A percentile compares a stretch with the other conserved stretches of the same genome.
Conservation (phyloP, 345 rosid genomes). For the Combretum micranthum region DNA sequence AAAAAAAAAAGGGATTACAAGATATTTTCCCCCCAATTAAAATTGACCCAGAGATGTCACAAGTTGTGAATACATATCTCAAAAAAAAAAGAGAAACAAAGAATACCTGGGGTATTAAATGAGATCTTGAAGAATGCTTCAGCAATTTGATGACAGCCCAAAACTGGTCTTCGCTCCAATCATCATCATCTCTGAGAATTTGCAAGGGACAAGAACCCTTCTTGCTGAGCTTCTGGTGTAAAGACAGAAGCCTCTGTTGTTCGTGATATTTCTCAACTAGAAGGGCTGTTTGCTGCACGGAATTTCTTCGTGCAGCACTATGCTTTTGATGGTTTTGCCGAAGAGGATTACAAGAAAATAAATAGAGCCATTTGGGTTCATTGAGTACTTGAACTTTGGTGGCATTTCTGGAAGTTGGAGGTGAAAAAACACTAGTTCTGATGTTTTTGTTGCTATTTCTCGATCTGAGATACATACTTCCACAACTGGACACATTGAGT, state of each 20-base stretch:
- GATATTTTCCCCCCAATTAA: background rate
- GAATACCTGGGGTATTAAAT: conserved; percentile 48
- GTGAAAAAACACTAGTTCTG: no score
- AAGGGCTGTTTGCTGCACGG: conserved; percentile 30
- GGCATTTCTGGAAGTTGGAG: no score
- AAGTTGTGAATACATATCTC: background rate
- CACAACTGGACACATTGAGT: no score
- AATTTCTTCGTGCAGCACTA: conserved; percentile 6
- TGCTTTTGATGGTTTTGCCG: background rate
- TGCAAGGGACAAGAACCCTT: conserved; percentile 38
- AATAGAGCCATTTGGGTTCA: background rate
- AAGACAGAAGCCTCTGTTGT: conserved; percentile 30
- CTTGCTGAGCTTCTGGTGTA: conserved; percentile 26
- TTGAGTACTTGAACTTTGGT: no score
- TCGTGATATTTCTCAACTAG: conserved; percentile 35
- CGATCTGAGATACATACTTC: no score
- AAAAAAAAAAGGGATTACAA: no score
- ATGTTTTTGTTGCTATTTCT: no score
- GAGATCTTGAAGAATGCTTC: conserved; percentile 32
- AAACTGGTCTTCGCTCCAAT: conserved; percentile 57
- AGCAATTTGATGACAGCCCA: conserved; percentile 56
- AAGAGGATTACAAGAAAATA: background rate
- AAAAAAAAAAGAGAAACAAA: conserved; percentile 5
- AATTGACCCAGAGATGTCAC: background rate
- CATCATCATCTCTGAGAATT: conserved; percentile 52